These are phyloP conservation scores for Talaromyces stipitatus DNA, from an alignment of 495 filamentous ascomycete genomes.

Conservation along the genomic window DNA sequence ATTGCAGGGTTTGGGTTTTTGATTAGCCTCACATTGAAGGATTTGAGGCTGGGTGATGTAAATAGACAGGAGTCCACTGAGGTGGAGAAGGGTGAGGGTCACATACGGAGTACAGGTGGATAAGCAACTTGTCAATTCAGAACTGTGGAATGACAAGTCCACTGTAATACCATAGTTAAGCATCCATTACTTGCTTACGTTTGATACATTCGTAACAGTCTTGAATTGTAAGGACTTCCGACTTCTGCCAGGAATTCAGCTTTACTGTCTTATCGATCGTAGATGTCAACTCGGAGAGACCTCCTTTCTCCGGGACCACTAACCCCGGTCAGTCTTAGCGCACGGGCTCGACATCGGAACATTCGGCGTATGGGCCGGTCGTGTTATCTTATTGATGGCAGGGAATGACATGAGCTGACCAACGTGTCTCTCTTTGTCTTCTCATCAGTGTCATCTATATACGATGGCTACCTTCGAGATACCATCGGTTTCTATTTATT, in stretches of 20 bases:
- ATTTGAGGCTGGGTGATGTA: not conserved
- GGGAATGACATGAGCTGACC: not conserved
- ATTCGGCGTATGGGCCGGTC: not conserved
- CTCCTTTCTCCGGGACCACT: not conserved
- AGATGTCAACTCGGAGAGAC: not conserved
- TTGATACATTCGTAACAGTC: too few relatives aligned
- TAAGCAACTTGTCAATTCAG: too few relatives aligned
- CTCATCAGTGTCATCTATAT: not conserved
- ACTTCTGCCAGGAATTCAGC: not conserved
- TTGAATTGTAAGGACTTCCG: not conserved
- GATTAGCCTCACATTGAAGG: constrained; percentile 25
- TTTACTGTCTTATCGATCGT: too few relatives aligned
- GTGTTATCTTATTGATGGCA: not conserved
- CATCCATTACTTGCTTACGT: too few relatives aligned
- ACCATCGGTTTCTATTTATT: not conserved
- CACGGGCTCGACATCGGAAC: not conserved
- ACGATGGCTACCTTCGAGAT: not conserved
- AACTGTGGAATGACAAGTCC: too few relatives aligned
- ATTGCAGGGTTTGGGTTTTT: constrained; percentile 49
- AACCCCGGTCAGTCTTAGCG: not conserved
- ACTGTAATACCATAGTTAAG: too few relatives aligned
- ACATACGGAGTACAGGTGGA: too few relatives aligned
- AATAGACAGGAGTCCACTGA: too few relatives aligned
- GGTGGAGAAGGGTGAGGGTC: too few relatives aligned
- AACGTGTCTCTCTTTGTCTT: not conserved